A percentile compares a stretch with the other conserved stretches of the same genome.
These are phyloP conservation scores for Hyphopichia khmerensis DNA, from an alignment of 1,139 yeast genomes.

Conservation along the genomic window DNA sequence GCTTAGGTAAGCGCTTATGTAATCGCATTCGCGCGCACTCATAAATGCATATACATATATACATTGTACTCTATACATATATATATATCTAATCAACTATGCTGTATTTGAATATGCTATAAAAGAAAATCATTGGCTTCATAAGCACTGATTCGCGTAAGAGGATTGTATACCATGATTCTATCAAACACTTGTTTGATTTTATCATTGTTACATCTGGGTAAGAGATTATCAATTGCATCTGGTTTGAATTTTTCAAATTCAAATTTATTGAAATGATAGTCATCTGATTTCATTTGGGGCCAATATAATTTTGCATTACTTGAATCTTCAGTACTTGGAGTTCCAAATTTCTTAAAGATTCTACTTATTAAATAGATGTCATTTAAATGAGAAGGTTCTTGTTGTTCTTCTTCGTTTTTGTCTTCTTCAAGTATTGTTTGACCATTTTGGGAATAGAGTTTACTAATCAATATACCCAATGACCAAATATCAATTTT, in stretches of 20 bases:
- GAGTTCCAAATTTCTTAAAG: slow-evolving; percentile 68
- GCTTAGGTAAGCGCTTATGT: too few species aligned
- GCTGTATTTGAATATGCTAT: too few species aligned
- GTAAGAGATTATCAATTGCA: slow-evolving; percentile 19
- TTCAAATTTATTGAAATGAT: slow-evolving; percentile 31
- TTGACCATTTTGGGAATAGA: slow-evolving; percentile 49
- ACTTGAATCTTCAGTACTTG: slow-evolving; percentile 26
- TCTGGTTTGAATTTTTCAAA: slow-evolving; percentile 18
- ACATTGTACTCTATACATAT: too few species aligned
- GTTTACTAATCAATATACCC: slow-evolving; percentile 64
- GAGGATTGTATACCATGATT: slow-evolving; percentile 25
- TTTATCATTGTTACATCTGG: slow-evolving; percentile 20
- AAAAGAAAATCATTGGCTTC: too few species aligned
- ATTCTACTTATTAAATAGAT: slow-evolving; percentile 63
- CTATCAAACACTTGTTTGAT: slow-evolving; percentile 17
- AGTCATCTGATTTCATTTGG: slow-evolving; percentile 28
- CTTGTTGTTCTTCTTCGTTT: slow-evolving; percentile 30
- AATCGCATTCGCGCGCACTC: too few species aligned
- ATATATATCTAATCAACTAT: too few species aligned
- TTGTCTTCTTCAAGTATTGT: slow-evolving; percentile 39
- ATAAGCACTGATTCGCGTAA: background rate
- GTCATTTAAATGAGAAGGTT: slow-evolving; percentile 51
- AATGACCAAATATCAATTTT: slow-evolving; percentile 82
- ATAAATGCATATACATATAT: too few species aligned
- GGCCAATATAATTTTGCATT: slow-evolving; percentile 50